Evolutionary conservation across 2,329 filamentous ascomycete species (phyloP).

Genomic region (Apiospora pterosperma): DNA sequence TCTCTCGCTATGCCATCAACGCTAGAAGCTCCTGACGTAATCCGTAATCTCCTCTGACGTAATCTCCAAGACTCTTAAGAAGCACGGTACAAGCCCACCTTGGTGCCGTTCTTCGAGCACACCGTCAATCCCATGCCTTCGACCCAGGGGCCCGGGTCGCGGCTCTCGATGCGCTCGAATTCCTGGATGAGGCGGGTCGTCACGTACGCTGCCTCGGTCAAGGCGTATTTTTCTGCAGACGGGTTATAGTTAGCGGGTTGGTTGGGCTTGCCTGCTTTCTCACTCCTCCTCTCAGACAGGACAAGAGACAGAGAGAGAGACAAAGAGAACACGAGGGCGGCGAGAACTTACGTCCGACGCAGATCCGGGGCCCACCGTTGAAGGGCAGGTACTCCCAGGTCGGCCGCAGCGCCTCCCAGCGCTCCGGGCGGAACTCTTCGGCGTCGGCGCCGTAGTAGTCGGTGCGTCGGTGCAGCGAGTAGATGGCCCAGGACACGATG

Average conservation of each 20-base stretch:
- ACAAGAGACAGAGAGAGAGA: neutral
- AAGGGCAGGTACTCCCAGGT: conserved; percentile 22
- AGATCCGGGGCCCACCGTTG: conserved; percentile 20
- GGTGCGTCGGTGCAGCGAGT: conserved; percentile 39
- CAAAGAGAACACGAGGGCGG: conserved; percentile 11
- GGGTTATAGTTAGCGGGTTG: no score
- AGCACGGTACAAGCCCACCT: neutral
- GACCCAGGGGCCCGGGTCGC: conserved; percentile 5
- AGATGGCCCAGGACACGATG: conserved; percentile 42
- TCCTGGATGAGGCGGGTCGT: conserved; percentile 1
- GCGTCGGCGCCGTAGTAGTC: conserved; percentile 37
- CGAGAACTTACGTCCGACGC: conserved; percentile 4
- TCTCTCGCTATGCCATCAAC: neutral
- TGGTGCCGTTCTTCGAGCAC: neutral
- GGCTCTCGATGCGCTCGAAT: conserved; percentile 5
- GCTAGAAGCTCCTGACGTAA: no score
- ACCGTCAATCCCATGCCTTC: neutral
- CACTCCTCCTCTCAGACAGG: no score
- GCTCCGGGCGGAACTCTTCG: conserved; percentile 40
- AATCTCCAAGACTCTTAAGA: neutral
- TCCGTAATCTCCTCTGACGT: no score
- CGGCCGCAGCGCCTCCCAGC: conserved; percentile 31
- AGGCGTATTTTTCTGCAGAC: conserved; percentile 6
- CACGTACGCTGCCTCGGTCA: conserved; percentile 8
- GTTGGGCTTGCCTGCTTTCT: neutral